A percentile compares a stretch with the other conserved stretches of the same genome.
Conservation (phyloP, 164 flowering plant genomes). For the Chloranthus sessilifolius region DNA sequence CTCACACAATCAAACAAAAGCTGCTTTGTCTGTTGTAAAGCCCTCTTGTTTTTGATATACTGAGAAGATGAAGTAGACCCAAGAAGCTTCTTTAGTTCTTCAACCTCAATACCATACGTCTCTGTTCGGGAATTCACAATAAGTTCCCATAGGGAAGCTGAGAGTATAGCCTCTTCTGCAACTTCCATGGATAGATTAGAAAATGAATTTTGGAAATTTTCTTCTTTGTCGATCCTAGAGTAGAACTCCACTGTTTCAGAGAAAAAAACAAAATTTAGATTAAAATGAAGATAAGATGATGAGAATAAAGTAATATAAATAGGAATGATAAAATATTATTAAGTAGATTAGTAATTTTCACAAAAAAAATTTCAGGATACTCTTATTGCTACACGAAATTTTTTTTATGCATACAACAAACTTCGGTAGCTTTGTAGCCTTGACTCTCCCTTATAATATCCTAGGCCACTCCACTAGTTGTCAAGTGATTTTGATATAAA, state of each 20-base stretch:
- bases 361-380: too few relatives aligned
- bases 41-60: constrained; percentile 17
- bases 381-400: too few relatives aligned
- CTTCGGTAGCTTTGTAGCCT: too few relatives aligned
- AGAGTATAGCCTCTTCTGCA: constrained; percentile 27
- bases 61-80: constrained; percentile 15
- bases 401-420: too few relatives aligned
- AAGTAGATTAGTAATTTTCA: too few relatives aligned
- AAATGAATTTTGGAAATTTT: constrained; percentile 7
- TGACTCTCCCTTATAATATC: too few relatives aligned
- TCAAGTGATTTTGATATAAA: too few relatives aligned
- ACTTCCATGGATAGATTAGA: constrained; percentile 12
- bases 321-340: neutral
- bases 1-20: constrained; percentile 31
- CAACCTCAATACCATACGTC: constrained; percentile 13
- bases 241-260: constrained; percentile 16
- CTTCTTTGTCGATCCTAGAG: constrained; percentile 10
- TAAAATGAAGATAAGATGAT: too few relatives aligned
- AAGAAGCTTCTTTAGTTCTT: constrained; percentile 15
- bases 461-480: too few relatives aligned
- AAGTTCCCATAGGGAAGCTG: constrained; percentile 33
- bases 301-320: neutral
- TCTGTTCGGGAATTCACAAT: constrained; percentile 17
- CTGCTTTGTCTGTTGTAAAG: constrained; percentile 28
- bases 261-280: neutral